These are phyloP conservation scores for Chloris gayana DNA, from an alignment of 176 grass and related monocot species.

Conservation along the genomic window DNA sequence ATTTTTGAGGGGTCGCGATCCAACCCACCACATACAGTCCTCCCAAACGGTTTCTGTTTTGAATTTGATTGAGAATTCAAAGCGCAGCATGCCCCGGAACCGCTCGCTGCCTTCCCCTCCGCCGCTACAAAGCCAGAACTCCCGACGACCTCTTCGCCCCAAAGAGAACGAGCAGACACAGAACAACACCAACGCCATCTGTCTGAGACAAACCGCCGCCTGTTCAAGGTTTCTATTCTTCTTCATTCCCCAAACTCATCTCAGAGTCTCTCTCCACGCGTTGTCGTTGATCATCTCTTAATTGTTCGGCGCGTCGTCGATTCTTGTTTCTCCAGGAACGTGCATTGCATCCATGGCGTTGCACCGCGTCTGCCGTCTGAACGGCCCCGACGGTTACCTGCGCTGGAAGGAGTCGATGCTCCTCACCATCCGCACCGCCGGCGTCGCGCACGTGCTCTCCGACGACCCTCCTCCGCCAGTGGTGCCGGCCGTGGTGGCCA, in stretches of 20 bases:
- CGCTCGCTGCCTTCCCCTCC: too few relatives aligned
- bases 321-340: not conserved
- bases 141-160: not conserved
- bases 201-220: not conserved
- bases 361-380: not conserved
- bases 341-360: not conserved
- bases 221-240: not conserved
- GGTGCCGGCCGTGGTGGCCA: not conserved
- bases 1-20: too few relatives aligned
- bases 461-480: not conserved
- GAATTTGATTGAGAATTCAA: too few relatives aligned
- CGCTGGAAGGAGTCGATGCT: constrained; percentile 54
- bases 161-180: not conserved
- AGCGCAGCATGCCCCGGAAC: too few relatives aligned
- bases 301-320: too few relatives aligned
- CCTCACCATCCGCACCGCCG: constrained; percentile 16
- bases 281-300: not conserved
- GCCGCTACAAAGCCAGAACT: not conserved
- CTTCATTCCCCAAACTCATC: not conserved
- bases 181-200: not conserved
- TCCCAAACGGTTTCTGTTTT: not conserved
- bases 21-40: too few relatives aligned
- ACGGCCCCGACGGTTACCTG: constrained; percentile 18
- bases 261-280: not conserved
- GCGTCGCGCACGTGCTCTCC: constrained; percentile 30